phyloP scores from a whole-genome alignment of 2,329 filamentous ascomycete genomes.

The Pseudodiploospora longispora region DNA sequence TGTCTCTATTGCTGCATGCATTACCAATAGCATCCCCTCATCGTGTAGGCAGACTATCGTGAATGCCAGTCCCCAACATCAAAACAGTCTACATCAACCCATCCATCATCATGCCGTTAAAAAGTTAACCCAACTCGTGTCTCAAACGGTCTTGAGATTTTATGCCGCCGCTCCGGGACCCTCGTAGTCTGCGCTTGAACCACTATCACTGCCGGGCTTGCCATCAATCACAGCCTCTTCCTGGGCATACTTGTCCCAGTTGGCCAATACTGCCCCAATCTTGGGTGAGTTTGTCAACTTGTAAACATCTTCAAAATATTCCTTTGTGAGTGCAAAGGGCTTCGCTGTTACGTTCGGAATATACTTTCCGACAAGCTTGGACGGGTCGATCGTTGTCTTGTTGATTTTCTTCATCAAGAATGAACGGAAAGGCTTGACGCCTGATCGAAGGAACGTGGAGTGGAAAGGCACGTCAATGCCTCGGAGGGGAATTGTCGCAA shows the following conservation, averaged over 20 bases:
- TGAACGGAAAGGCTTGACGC: constrained; percentile 96
- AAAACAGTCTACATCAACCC: too few species aligned
- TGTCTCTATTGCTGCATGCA: too few species aligned
- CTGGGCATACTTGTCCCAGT: constrained; percentile 67
- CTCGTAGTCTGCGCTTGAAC: constrained; percentile 32
- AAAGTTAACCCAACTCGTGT: too few species aligned
- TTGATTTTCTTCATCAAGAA: constrained; percentile 99
- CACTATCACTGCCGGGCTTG: constrained; percentile 29
- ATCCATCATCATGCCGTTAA: too few species aligned
- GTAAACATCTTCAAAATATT: constrained; percentile 99
- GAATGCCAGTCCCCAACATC: too few species aligned
- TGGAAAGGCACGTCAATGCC: constrained; percentile 99
- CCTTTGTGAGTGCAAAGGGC: constrained; percentile 92
- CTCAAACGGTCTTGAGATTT: not conserved
- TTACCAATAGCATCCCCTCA: too few species aligned
- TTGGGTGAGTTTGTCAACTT: constrained; percentile 76
- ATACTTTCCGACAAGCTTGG: constrained; percentile 96
- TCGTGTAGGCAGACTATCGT: too few species aligned
- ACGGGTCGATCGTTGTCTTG: constrained; percentile 95
- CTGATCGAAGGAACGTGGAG: constrained; percentile 93
- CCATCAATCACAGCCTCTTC: constrained; percentile 33
- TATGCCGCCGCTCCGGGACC: constrained; percentile 34
- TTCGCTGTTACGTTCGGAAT: constrained; percentile 97
- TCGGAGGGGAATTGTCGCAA: constrained; percentile 91
- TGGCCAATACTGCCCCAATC: constrained; percentile 74